Percentiles rank a stretch among this genome's conserved stretches.
Conservation (phyloP, 2,329 filamentous ascomycete genomes). For the Diatrype stigma region DNA sequence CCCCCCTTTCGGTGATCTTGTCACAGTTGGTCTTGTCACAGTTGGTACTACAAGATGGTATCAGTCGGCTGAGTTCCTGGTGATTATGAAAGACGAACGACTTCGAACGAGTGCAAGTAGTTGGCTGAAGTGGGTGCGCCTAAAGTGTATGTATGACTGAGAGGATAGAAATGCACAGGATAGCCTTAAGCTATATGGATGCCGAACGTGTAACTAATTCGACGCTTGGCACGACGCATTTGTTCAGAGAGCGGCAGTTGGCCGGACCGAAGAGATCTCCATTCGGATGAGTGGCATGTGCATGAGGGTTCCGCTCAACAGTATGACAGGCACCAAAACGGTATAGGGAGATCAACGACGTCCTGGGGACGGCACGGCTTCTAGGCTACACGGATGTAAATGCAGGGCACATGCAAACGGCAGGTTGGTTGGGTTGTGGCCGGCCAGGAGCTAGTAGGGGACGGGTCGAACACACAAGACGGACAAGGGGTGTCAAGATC, state of each 20-base stretch:
- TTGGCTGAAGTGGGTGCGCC: constrained; percentile 39
- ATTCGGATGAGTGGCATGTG: constrained; percentile 34
- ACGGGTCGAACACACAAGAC: constrained; percentile 28
- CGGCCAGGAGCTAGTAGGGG: constrained; percentile 23
- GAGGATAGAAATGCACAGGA: constrained; percentile 24
- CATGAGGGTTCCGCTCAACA: constrained; percentile 33
- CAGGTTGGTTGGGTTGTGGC: constrained; percentile 33
- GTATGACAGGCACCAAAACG: constrained; percentile 35
- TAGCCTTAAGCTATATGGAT: constrained; percentile 27
- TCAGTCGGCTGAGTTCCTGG: constrained; percentile 14
- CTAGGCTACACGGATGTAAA: constrained; percentile 30
- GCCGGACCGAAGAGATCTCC: constrained; percentile 34
- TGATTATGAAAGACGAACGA: constrained; percentile 18
- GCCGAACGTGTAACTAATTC: constrained; percentile 29
- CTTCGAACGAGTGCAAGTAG: constrained; percentile 40
- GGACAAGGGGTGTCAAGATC: constrained; percentile 23
- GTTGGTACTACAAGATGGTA: constrained; percentile 9
- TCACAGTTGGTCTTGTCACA: too few species aligned
- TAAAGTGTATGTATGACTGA: constrained; percentile 17
- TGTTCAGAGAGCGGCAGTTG: constrained; percentile 33
- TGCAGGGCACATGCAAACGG: constrained; percentile 23
- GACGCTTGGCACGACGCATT: constrained; percentile 29
- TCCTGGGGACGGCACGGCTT: constrained; percentile 34
- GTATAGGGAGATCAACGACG: constrained; percentile 34
- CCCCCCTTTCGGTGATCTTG: constrained; percentile 12